These are phyloP conservation scores for Populus hybrid DNA, from an alignment of 441 rosid species.

Conservation along the genomic window DNA sequence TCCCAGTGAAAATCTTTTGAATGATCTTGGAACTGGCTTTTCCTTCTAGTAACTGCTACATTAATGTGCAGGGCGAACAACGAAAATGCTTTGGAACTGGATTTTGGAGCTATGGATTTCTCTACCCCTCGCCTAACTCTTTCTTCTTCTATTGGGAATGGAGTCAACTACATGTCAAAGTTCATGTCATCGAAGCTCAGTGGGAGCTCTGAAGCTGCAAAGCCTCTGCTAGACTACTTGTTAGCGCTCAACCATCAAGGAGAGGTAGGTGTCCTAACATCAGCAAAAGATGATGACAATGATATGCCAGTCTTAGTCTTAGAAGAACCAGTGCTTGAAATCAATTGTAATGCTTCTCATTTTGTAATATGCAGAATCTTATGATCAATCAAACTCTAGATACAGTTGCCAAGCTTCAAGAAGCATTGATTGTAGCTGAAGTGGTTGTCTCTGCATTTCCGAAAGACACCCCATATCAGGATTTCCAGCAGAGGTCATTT, in stretches of 20 bases:
- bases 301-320: not conserved
- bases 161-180: slow-evolving; percentile 60
- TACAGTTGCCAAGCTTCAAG: slow-evolving; percentile 59
- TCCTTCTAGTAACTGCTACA: not conserved
- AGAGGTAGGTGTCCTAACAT: slow-evolving; percentile 48
- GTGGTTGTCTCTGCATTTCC: slow-evolving; percentile 44
- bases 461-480: slow-evolving; percentile 49
- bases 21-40: not conserved
- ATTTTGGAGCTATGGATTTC: slow-evolving; percentile 73
- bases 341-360: not conserved
- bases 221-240: slow-evolving; percentile 57
- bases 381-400: slow-evolving; percentile 63
- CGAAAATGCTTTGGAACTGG: slow-evolving; percentile 72
- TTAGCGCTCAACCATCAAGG: slow-evolving; percentile 65
- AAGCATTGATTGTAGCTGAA: slow-evolving; percentile 51
- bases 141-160: slow-evolving; percentile 80
- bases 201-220: slow-evolving; percentile 28
- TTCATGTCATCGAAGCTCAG: slow-evolving; percentile 54
- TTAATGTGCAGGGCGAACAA: slow-evolving; percentile 65
- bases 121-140: slow-evolving; percentile 60
- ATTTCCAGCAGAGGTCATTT: slow-evolving; percentile 57
- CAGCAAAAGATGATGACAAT: not conserved
- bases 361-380: slow-evolving; percentile 48
- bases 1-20: not conserved
- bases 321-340: too few relatives aligned